Conservation (phyloP, 768 basidiomycete genomes). For the Suillus americanus region DNA sequence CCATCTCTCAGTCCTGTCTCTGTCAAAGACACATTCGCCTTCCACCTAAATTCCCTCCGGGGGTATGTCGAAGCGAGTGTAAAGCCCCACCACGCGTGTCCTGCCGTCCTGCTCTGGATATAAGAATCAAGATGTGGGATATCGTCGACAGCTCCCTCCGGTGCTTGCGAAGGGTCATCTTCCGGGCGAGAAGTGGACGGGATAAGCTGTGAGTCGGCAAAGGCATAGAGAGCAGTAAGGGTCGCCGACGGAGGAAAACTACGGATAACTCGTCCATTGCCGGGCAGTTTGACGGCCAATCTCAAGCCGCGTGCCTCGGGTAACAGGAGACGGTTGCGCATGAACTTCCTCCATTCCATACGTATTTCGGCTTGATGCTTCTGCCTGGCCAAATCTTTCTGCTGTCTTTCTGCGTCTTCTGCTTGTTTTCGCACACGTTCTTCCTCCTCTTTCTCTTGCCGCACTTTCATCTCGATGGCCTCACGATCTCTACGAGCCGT, state of each 20-base stretch:
- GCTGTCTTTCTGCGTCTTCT: slow-evolving; percentile 36
- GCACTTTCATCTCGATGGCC: slow-evolving; percentile 57
- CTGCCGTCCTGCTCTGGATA: slow-evolving; percentile 28
- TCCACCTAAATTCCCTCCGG: slow-evolving; percentile 59
- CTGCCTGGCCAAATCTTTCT: slow-evolving; percentile 38
- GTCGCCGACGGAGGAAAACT: slow-evolving; percentile 49
- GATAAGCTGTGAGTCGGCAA: slow-evolving; percentile 63
- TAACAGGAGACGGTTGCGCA: slow-evolving; percentile 46
- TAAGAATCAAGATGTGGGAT: slow-evolving; percentile 36
- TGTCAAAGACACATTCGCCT: slow-evolving; percentile 35
- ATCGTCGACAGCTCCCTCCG: slow-evolving; percentile 35
- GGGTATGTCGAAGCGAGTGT: slow-evolving; percentile 70
- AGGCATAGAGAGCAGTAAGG: slow-evolving; percentile 68
- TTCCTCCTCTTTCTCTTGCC: slow-evolving; percentile 38
- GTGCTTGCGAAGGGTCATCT: slow-evolving; percentile 44
- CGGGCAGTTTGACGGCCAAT: slow-evolving; percentile 54
- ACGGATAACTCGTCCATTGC: slow-evolving; percentile 57
- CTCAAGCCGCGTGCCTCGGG: slow-evolving; percentile 34
- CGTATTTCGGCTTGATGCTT: slow-evolving; percentile 35
- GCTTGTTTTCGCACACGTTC: slow-evolving; percentile 35
- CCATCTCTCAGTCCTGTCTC: slow-evolving; percentile 51
- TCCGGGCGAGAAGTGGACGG: slow-evolving; percentile 38
- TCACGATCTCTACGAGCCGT: slow-evolving; percentile 66
- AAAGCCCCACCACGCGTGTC: slow-evolving; percentile 71
- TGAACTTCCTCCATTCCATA: slow-evolving; percentile 62